Percentiles rank a stretch among this genome's conserved stretches.
Conservation (phyloP, 2,329 filamentous ascomycete species). For the Aspergillus hortae region DNA sequence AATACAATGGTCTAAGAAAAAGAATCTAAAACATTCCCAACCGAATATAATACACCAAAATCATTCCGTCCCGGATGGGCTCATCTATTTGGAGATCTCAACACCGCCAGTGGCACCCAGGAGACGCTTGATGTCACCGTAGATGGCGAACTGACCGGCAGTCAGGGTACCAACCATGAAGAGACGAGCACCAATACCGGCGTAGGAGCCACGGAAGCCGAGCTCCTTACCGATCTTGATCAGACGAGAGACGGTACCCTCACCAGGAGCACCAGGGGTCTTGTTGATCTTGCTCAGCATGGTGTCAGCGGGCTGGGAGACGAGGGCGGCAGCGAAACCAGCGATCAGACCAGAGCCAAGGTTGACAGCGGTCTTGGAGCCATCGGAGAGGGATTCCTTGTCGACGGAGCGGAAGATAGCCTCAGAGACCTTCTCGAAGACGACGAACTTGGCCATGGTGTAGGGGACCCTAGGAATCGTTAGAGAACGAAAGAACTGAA, state of each 20-base stretch:
- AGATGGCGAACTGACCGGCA: constrained; percentile 84
- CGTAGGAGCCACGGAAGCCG: constrained; percentile 72
- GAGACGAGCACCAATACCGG: constrained; percentile 75
- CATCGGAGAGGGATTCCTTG: constrained; percentile 66
- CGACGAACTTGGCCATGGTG: constrained; percentile 94
- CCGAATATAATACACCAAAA: constrained; percentile 19
- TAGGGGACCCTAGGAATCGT: constrained; percentile 66
- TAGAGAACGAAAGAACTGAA: not conserved
- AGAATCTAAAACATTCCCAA: constrained; percentile 33
- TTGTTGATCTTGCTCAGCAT: constrained; percentile 98
- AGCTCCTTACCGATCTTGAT: constrained; percentile 88
- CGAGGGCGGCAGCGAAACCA: constrained; percentile 79
- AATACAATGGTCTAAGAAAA: constrained; percentile 4
- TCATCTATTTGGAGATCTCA: constrained; percentile 57
- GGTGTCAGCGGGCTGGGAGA: constrained; percentile 88
- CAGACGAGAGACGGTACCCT: constrained; percentile 74
- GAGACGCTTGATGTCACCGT: constrained; percentile 69
- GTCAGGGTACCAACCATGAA: constrained; percentile 74
- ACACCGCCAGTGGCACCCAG: constrained; percentile 72
- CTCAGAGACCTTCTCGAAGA: constrained; percentile 85
- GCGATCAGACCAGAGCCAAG: constrained; percentile 80
- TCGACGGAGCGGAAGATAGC: constrained; percentile 64
- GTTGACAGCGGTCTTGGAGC: constrained; percentile 75
- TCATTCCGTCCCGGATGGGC: constrained; percentile 7
- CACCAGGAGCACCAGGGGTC: constrained; percentile 81